Evolutionary conservation across 1,284 basidiomycete species (phyloP), one percentile per base, ranked within the genome.

Genomic region (Porodaedalea pini): DNA sequence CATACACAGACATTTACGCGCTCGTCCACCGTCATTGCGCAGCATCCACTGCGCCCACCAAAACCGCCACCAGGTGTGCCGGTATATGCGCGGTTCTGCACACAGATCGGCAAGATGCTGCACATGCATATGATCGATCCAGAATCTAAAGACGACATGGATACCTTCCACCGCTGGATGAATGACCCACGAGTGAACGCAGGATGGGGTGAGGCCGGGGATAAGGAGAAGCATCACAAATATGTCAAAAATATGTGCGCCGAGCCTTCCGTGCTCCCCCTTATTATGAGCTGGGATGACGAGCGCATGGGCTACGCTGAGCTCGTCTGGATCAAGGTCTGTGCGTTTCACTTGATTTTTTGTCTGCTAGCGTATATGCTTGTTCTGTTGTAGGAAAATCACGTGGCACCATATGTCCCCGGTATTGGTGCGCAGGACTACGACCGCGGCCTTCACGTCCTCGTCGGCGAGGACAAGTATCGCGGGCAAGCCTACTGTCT

Each of bases 241-340:
- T 83, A 82, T 63, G 61, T 82, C n/a, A 66, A 67, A 31, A 64
- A 63, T 1, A 62, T 73, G 3, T 58, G 76, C 36, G 67, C 64
- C 2, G 78, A 83, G 62, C 74, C 76, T 4, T 73, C 73, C 29
- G 71, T 74, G 29, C 57, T 80, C 25, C 75, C 78, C 7, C 68
- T 79, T 17, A 74, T 84, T 57, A 74, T 78, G 66, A 72, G 74
- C 61, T 81, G 79, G 78, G 75, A 81, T 56, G 78, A 76, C 1
- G 77, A 81, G 63, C 66, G 74, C 45, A 81, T 81, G 66, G 81
- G 80, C 2, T 83, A 83, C 56, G 64, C 69, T 13, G 82, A 83
- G 66, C 58, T 81, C 23, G 74, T 75, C 13, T 83, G 79, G 71
- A 68, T 75, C 52, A 83, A 78, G 70, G 77, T 78, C 57, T 66